Conservation (phyloP, 1,284 basidiomycete species). For the Cryptococcus hybrid region DNA sequence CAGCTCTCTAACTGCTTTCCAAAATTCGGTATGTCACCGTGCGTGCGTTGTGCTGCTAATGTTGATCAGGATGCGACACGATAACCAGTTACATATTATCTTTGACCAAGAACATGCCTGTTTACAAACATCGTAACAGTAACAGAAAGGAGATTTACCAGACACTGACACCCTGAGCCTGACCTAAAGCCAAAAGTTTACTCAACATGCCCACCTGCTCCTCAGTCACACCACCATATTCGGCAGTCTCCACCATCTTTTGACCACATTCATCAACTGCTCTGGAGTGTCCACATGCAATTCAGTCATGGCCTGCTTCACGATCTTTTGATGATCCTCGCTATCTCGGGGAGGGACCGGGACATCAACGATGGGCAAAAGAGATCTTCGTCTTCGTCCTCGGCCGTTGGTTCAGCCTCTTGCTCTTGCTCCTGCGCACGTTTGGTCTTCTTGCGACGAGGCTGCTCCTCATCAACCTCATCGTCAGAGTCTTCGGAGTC, state of each 20-base stretch:
- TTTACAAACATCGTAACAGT: no score
- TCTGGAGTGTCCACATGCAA: slow-evolving; percentile 17
- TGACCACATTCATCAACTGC: slow-evolving; percentile 16
- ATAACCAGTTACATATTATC: no score
- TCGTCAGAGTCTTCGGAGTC: slow-evolving; percentile 20
- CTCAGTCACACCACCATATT: slow-evolving; percentile 18
- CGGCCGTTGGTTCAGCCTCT: slow-evolving; percentile 1
- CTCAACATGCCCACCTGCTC: slow-evolving; percentile 18
- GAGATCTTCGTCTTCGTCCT: slow-evolving; percentile 20
- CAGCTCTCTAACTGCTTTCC: no score
- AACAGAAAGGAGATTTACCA: background rate
- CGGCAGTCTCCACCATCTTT: slow-evolving; percentile 21
- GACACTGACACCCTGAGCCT: slow-evolving; percentile 12
- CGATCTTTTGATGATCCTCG: slow-evolving; percentile 12
- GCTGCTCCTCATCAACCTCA: slow-evolving; percentile 9
- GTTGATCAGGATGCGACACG: no score
- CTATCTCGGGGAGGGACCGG: slow-evolving; percentile 10
- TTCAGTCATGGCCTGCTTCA: slow-evolving; percentile 18
- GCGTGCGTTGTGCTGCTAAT: no score
- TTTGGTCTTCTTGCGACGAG: slow-evolving; percentile 3
- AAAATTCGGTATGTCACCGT: no score
- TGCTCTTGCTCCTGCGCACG: background rate
- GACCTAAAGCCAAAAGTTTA: slow-evolving; percentile 16
- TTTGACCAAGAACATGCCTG: no score
- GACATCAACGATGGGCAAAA: slow-evolving; percentile 19